Base-by-base conservation (phyloP, 2,329 filamentous ascomycete species). In the Mariannaea elegans region DNA sequence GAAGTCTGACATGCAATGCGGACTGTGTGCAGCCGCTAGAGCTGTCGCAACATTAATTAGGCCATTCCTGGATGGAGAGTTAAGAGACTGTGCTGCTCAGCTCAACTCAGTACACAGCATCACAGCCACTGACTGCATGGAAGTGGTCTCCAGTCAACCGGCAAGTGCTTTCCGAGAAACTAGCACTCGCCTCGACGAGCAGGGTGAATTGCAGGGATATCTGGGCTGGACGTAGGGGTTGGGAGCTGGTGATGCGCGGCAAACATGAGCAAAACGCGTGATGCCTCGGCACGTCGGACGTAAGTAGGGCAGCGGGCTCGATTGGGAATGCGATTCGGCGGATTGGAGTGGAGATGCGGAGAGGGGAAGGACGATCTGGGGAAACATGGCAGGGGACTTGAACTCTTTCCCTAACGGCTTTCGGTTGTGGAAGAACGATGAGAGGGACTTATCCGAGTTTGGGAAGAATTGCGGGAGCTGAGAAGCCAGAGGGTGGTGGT, bases 381-480 rank as follows among this genome's bases (percentile, higher is more conserved):
- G 63, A 63, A 49, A 47, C 55, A 64, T 55, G 21, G 50, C 58
- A 60, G 27, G 42, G 18, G 31, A 13, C 4, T 41, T 41, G 14
- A n/a, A 9, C 36, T 19, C 16, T 34, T 14, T 16, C 18, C 16
- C 36, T 19, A 41, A 21, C 36, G 19, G 13, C 7, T 44, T 12
- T 19, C 46, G 32, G 13, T 38, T 47, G n/a, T n/a, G 18, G 9
- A 24, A 19, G 18, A 14, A 23, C 23, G 29, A 51, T 18, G 48
- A 50, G 41, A 18, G 52, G 31, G 32, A 38, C 9, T 18, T 34
- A 21, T 23, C 42, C 19, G 27, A 41, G 47, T 21, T 38, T 27
- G 53, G 42, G 42, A 57, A 58, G 21, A 18, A 32, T 56, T 62
- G 53, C 46, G 54, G 36, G 34, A 34, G 34, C 7, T 45, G 39